Percentiles rank a stretch among this genome's conserved stretches.
phyloP scores from a whole-genome alignment of 208 protist species.

The Zelonia costaricensis region DNA sequence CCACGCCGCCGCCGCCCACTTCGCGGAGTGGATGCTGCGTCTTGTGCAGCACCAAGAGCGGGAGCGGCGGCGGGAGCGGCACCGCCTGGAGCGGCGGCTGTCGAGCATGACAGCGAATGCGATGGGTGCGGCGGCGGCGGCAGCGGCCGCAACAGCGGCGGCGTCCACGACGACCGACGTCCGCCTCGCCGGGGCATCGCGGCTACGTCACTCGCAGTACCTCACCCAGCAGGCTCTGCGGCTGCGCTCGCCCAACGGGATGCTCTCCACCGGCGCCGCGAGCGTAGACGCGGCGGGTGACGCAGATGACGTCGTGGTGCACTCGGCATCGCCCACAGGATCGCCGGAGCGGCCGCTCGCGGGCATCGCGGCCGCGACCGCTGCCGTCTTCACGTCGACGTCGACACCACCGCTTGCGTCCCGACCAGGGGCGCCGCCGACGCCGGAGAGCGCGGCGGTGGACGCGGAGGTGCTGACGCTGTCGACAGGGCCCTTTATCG shows the following conservation, averaged over 20 bases:
- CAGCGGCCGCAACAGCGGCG: no score
- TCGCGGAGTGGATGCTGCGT: conserved; percentile 54
- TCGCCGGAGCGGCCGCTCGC: no score
- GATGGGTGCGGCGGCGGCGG: no score
- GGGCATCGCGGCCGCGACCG: no score
- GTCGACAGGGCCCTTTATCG: not conserved
- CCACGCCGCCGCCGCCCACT: conserved; percentile 42
- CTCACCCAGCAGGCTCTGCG: conserved; percentile 19
- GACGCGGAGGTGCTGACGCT: conserved; percentile 11
- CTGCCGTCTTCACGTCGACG: no score
- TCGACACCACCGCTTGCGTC: no score
- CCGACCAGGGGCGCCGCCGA: not conserved
- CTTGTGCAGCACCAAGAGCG: conserved; percentile 41
- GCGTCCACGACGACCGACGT: conserved; percentile 10
- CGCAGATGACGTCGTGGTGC: conserved; percentile 8
- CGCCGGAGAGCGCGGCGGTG: not conserved
- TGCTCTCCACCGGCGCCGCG: conserved; percentile 7
- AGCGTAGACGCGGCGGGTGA: conserved; percentile 5
- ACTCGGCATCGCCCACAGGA: no score
- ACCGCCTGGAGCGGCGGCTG: conserved; percentile 13
- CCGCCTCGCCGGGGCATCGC: not conserved
- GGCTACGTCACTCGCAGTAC: conserved; percentile 17
- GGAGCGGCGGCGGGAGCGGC: conserved; percentile 31
- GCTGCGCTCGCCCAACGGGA: conserved; percentile 9
- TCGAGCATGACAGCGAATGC: conserved; percentile 1